These are phyloP conservation scores for Suillus plorans DNA, from an alignment of 768 basidiomycete genomes.

Conservation along the genomic window DNA sequence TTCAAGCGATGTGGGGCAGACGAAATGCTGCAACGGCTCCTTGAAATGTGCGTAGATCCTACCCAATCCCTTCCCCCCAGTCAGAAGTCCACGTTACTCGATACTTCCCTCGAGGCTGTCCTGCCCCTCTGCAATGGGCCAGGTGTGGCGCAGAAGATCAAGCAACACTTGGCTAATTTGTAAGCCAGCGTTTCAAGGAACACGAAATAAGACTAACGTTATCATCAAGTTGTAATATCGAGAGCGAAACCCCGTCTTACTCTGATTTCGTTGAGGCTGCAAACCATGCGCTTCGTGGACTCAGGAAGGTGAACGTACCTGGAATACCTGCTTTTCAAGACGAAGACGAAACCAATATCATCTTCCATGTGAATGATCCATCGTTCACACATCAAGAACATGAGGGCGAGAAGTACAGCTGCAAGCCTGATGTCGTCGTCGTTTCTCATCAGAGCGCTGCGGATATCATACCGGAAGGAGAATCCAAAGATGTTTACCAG, in stretches of 20 bases:
- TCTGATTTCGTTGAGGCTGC: background rate
- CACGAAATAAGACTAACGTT: background rate
- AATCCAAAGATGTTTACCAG: background rate
- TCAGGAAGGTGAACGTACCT: background rate
- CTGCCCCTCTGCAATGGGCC: background rate
- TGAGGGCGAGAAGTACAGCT: background rate
- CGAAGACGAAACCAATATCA: background rate
- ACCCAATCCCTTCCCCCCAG: background rate
- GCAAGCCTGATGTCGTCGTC: background rate
- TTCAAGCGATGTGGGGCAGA: background rate
- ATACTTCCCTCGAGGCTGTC: background rate
- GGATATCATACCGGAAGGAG: background rate
- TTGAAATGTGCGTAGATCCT: constrained; percentile 1
- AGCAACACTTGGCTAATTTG: background rate
- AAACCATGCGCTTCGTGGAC: background rate
- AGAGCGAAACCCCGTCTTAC: background rate
- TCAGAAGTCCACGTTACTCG: background rate
- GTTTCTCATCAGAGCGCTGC: background rate
- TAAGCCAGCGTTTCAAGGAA: background rate
- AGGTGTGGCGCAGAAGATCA: background rate
- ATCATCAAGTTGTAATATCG: background rate
- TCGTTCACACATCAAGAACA: background rate
- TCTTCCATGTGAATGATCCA: constrained; percentile 3
- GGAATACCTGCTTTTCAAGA: background rate
- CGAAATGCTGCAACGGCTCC: constrained; percentile 1